Conservation (phyloP, 1,284 basidiomycete genomes). For the Ustilago shanxiensis region DNA sequence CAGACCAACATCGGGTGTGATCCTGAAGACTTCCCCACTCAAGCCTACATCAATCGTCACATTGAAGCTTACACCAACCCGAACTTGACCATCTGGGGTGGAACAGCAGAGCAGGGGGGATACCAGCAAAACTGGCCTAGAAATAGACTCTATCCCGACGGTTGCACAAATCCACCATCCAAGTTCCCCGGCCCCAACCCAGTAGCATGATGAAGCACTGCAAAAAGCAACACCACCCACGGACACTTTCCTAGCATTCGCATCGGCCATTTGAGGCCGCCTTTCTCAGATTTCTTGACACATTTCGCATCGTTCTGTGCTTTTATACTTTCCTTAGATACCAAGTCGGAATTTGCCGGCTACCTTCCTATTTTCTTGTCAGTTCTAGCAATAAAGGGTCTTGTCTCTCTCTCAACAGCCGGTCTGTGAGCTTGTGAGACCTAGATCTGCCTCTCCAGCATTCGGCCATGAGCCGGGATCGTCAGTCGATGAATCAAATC, state of each 20-base stretch:
- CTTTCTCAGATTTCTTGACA: neutral
- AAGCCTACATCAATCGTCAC: constrained; percentile 73
- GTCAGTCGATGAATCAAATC: neutral
- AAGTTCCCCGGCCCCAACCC: constrained; percentile 48
- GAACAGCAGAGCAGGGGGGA: constrained; percentile 55
- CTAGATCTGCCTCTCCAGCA: neutral
- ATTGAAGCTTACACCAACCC: constrained; percentile 58
- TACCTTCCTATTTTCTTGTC: neutral
- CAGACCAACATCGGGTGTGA: constrained; percentile 64
- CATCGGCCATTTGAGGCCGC: neutral
- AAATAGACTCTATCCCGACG: constrained; percentile 54
- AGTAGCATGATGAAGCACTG: constrained; percentile 3
- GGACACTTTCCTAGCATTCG: neutral
- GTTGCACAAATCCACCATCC: constrained; percentile 47
- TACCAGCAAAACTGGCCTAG: constrained; percentile 63
- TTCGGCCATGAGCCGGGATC: neutral
- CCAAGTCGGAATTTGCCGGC: constrained; percentile 10
- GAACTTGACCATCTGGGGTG: constrained; percentile 63
- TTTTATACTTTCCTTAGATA: constrained; percentile 11
- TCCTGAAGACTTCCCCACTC: constrained; percentile 73
- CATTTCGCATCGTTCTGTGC: neutral
- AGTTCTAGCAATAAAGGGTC: neutral
- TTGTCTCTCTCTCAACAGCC: neutral
- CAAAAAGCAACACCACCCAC: neutral
- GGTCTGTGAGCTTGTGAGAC: neutral